Percentiles rank a stretch among this genome's conserved stretches.
Conservation (phyloP, 1,284 basidiomycete genomes). For the Cutaneotrichosporon sp. region DNA sequence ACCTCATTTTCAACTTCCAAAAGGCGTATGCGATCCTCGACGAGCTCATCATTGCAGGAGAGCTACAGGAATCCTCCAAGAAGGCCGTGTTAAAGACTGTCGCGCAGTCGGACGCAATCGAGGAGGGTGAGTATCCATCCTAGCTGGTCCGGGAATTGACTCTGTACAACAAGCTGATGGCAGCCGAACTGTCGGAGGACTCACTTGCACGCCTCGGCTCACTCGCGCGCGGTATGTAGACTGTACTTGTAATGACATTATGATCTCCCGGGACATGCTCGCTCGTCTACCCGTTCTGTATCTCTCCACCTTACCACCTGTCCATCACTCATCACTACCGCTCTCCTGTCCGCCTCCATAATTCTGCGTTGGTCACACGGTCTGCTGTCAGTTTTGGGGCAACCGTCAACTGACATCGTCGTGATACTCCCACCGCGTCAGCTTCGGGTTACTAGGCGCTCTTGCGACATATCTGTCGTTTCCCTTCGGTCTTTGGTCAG, state of each 20-base stretch:
- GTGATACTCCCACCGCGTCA: constrained; percentile 44
- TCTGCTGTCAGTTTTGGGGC: constrained; percentile 10
- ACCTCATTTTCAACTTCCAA: constrained; percentile 98
- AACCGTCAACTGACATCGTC: constrained; percentile 39
- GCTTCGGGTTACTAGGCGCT: constrained; percentile 45
- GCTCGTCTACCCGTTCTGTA: background rate
- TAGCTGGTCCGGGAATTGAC: too few relatives aligned
- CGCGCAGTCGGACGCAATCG: constrained; percentile 52
- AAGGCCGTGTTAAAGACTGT: constrained; percentile 87
- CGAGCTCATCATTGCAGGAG: constrained; percentile 95
- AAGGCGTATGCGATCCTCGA: constrained; percentile 98
- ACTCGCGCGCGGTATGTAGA: constrained; percentile 14
- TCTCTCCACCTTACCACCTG: background rate
- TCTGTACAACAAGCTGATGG: constrained; percentile 3
- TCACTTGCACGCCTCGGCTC: constrained; percentile 44
- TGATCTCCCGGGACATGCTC: too few relatives aligned
- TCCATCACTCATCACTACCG: too few relatives aligned
- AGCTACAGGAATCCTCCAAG: constrained; percentile 97
- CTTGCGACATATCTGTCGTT: constrained; percentile 45
- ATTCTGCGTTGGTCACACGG: constrained; percentile 2
- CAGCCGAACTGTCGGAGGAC: constrained; percentile 45
- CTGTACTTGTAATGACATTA: constrained; percentile 7
- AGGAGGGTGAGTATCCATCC: constrained; percentile 48
- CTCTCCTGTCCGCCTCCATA: background rate
- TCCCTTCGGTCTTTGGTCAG: constrained; percentile 37